Conservation (phyloP, 2,329 filamentous ascomycete species). For the Aspergillus sp. region DNA sequence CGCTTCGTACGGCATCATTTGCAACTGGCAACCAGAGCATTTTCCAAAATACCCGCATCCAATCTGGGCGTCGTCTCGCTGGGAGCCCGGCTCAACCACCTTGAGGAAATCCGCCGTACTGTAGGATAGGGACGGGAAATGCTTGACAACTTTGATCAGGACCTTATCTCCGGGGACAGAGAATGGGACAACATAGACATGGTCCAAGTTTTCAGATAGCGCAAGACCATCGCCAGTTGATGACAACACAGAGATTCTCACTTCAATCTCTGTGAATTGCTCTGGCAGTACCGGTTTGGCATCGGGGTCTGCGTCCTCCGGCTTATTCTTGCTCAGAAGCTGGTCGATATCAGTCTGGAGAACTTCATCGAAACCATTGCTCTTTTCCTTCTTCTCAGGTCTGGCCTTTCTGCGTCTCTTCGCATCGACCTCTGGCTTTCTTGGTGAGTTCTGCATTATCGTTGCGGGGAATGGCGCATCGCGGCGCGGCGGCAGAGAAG, state of each 20-base stretch:
- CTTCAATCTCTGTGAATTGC: conserved; percentile 69
- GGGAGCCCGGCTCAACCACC: conserved; percentile 65
- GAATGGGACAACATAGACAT: conserved; percentile 86
- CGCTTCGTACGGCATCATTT: conserved; percentile 87
- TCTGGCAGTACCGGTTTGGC: conserved; percentile 50
- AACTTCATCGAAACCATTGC: conserved; percentile 63
- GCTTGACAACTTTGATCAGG: conserved; percentile 72
- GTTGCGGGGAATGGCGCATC: conserved; percentile 16
- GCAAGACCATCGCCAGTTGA: conserved; percentile 91
- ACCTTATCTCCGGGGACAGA: conserved; percentile 78
- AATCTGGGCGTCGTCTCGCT: conserved; percentile 72
- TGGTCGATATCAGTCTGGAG: conserved; percentile 57
- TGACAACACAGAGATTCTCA: conserved; percentile 76
- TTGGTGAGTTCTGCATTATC: conserved; percentile 23
- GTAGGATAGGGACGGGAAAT: conserved; percentile 62
- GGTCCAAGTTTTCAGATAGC: conserved; percentile 58
- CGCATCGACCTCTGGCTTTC: conserved; percentile 16
- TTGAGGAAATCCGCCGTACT: conserved; percentile 78
- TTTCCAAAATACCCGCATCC: conserved; percentile 80
- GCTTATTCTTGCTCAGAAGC: conserved; percentile 29
- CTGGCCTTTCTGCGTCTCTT: conserved; percentile 45
- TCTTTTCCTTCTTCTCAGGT: conserved; percentile 56
- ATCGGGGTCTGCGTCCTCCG: conserved; percentile 20
- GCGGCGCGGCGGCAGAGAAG: conserved; percentile 1
- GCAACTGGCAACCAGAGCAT: conserved; percentile 93